Percentiles rank a stretch among this genome's conserved stretches.
Evolutionary conservation across 164 flowering plant species (phyloP).

Genomic region (Vitis rotundifolia): DNA sequence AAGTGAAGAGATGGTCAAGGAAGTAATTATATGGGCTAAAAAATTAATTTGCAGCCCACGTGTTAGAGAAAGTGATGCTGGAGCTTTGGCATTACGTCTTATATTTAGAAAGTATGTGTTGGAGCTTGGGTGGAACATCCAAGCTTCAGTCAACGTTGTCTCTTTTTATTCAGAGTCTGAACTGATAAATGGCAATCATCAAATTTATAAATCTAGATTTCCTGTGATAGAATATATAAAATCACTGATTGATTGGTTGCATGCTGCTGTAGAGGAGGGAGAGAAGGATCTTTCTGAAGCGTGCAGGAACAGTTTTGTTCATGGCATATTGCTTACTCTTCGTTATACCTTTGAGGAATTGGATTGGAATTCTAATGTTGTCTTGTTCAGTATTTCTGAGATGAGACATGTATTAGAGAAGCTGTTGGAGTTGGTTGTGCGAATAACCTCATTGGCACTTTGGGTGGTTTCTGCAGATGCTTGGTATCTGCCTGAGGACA

Average conservation of each 20-base stretch:
- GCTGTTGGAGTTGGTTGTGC: slow-evolving; percentile 72
- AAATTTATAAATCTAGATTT: slow-evolving; percentile 21
- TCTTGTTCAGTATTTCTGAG: slow-evolving; percentile 42
- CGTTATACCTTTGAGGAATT: slow-evolving; percentile 95
- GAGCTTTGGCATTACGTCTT: slow-evolving; percentile 83
- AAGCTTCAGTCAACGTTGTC: slow-evolving; percentile 51
- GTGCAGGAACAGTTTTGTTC: slow-evolving; percentile 93
- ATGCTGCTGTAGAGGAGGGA: slow-evolving; percentile 62
- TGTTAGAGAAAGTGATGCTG: slow-evolving; percentile 99
- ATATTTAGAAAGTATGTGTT: slow-evolving; percentile 87
- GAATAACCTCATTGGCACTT: slow-evolving; percentile 88
- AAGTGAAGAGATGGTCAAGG: slow-evolving; percentile 44
- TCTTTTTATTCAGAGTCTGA: slow-evolving; percentile 29
- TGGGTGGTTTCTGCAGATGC: slow-evolving; percentile 99
- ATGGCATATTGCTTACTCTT: slow-evolving; percentile 86
- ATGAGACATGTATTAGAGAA: slow-evolving; percentile 67
- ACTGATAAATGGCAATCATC: slow-evolving; percentile 23
- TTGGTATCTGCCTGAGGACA: slow-evolving; percentile 85
- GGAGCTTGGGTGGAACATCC: slow-evolving; percentile 79
- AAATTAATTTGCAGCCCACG: slow-evolving; percentile 88
- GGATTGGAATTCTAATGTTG: slow-evolving; percentile 85
- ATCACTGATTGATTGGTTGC: slow-evolving; percentile 84
- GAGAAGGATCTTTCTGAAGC: slow-evolving; percentile 91
- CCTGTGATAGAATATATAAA: slow-evolving; percentile 68
- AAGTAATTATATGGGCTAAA: slow-evolving; percentile 79